Base-by-base conservation (phyloP, 164 flowering plant species). In the Taxillus chinensis region DNA sequence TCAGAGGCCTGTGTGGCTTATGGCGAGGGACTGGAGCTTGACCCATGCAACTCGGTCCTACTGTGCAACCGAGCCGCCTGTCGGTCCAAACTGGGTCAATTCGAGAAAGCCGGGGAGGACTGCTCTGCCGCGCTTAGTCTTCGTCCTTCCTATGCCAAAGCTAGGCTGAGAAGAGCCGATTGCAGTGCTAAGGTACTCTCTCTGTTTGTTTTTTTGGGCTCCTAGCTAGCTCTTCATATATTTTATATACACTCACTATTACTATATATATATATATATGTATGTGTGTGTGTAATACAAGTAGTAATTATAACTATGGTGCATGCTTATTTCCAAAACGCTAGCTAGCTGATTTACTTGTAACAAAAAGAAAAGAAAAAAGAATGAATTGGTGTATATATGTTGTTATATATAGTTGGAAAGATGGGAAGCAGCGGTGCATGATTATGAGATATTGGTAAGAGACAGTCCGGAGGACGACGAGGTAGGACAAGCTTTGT, bases 41-140 rank as follows among this genome's bases (percentile, higher is more conserved):
- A 80, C 40, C 87, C 85, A 0, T 68, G 70, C 66, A 86, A 86
- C 72, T 76, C 87, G 3, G 77, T 89, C 39, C 66, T 89, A 70
- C 58, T 89, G 7, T 82, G 87, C 61, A 86, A 89, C 64, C 69
- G 90, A 55, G 96, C 90, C 3, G 86, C 92, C 11, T 86, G 87
- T 59, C 63, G 82, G 51, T 69, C 82, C 41, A 84, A 80, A 66
- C 79, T 86, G 5, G 81, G 82, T 9, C 87, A 82, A 60, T 72
- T 62, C 55, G 89, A 86, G 55, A 79, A 74, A 46, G 86, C 90
- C 2, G 60, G 78, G 5, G 84, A 86, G 71, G 96, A 89, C 62
- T 89, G 96, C 76, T 77, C 54, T 16, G 71, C 79, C 15, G 96
- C 96, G 2, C 78, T 89, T 0, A 71, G 56, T 8, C 60, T 77